phyloP scores from a whole-genome alignment of 1,284 basidiomycete species.

The Athelia sp. region DNA sequence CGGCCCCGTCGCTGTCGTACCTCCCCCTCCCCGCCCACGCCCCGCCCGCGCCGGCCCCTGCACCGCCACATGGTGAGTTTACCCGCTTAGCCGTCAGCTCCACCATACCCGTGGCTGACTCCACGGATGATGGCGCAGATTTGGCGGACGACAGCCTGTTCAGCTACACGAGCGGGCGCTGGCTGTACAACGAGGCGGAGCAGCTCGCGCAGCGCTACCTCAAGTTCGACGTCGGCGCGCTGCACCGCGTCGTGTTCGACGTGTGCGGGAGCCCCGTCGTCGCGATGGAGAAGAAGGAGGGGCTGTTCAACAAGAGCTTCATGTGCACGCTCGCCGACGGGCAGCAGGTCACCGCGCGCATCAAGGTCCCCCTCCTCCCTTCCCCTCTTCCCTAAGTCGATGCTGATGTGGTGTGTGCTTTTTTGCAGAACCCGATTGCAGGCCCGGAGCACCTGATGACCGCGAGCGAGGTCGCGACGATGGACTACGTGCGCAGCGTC shows the following conservation, averaged over 20 bases:
- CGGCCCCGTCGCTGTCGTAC: too few relatives aligned
- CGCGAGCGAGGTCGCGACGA: slow-evolving; percentile 26
- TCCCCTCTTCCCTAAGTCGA: too few relatives aligned
- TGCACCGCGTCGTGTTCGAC: slow-evolving; percentile 3
- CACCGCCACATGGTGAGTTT: too few relatives aligned
- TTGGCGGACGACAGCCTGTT: slow-evolving; percentile 10
- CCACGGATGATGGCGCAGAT: too few relatives aligned
- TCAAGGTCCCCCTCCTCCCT: too few relatives aligned
- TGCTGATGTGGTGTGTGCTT: too few relatives aligned
- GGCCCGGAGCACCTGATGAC: slow-evolving; percentile 23
- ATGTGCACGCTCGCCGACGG: slow-evolving; percentile 13
- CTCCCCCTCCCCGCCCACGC: too few relatives aligned
- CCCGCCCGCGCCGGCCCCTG: too few relatives aligned
- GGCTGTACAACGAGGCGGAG: slow-evolving; percentile 16
- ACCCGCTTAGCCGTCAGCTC: too few relatives aligned
- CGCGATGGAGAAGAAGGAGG: slow-evolving; percentile 14
- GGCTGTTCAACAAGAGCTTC: slow-evolving; percentile 14
- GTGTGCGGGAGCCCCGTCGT: slow-evolving; percentile 5
- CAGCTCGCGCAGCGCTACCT: slow-evolving; percentile 12
- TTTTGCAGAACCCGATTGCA: slow-evolving; percentile 12
- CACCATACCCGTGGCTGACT: background rate
- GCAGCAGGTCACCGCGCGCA: slow-evolving; percentile 11
- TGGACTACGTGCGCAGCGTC: slow-evolving; percentile 21
- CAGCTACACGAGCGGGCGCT: slow-evolving; percentile 15
- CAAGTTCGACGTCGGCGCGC: slow-evolving; percentile 10